Base-by-base conservation (phyloP, 2,329 filamentous ascomycete species). In the Pseudogymnoascus sp. region DNA sequence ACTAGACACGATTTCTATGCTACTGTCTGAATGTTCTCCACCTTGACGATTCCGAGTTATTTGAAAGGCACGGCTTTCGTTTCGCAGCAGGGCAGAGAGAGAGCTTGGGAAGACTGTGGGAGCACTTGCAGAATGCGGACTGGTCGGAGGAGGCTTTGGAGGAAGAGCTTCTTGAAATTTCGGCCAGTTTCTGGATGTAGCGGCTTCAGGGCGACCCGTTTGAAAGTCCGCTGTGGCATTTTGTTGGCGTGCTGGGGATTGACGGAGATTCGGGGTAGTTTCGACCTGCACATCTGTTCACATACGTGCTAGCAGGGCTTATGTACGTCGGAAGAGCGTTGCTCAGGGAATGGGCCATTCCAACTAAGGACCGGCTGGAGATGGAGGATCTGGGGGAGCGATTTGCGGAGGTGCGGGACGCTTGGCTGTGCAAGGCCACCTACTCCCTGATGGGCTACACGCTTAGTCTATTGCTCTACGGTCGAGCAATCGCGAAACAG, bases 351-450 rank as follows among this genome's bases (percentile, higher is more conserved):
- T 61, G 59, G 59, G 33, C 31, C 13, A 61, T 38, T 16, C 33
- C 14, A 1, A 61, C 26, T 6, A 16, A n/a, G 33, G 33, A 61
- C 21, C 6, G 19, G 19, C 26, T 16, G 3, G 59, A 16, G 31
- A 59, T 59, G 50, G 59, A 61, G 21, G 33, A 61, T 42, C 33
- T 61, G 14, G 21, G 31, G 26, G 14, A 61, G 35, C 33, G 33
- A 42, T 61, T 61, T 42, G 59, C 59, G 7, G 5, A 42, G 4
- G 59, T 61, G 21, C 29, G 59, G 26, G 19, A 61, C 33, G n/a
- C 59, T n/a, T 61, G 59, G 59, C 6, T 61, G n/a, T 61, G 59
- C 31, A 61, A 61, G 59, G 59, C 59, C 26, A 61, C 29, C 31
- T 61, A 61, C 59, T 61, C 33, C 6, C 33, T 13, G 5, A 61